Evolutionary conservation across 1,284 basidiomycete species (phyloP), one percentile per base, ranked within the genome.

Genomic region (Flammula alnicola): DNA sequence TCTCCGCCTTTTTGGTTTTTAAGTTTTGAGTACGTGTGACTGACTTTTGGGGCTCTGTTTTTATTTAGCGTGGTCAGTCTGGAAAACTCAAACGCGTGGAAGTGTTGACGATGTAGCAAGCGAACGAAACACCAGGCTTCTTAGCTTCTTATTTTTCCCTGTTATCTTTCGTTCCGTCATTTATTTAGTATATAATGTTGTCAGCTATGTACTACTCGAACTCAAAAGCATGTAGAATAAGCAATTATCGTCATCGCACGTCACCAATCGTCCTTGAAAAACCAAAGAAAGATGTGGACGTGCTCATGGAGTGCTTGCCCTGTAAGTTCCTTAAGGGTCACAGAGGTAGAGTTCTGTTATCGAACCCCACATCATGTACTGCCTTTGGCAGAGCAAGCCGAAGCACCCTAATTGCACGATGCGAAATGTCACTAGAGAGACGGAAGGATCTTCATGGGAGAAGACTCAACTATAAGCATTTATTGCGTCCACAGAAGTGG

Each of bases 61-160:
- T 50, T 35, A 41, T 54, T 41, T 51, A 73, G 71, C 63, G 72
- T 43, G 69, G 69, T 16, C 54, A 60, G 19, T 50, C 58, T 33
- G 69, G 68, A 22, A 62, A 60, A 47, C 51, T 72, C 6, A 63
- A 68, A 54, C 62, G 61, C 30, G 64, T 73, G 31, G 70, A 72
- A 54, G 68, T 74, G n/a, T 52, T 73, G 44, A 68, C 68, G 56
- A 66, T 71, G 64, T 72, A 63, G 58, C 10, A 22, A 35, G 10
- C 7, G 8, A 4, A 22, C 9, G n/a, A 3, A 16, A 6, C 26
- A 23, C 17, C 17, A n/a, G 16, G 14, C 14, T 10, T 37, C 26
- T 25, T 11, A 10, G 10, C 20, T 33, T 41, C 36, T 27, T 9
- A 22, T 11, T 25, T 35, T 25, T 31, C 11, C 25, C 25, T 22